Base-by-base conservation (phyloP, 139 green algal genomes). In the Chlorella sorokiniana region DNA sequence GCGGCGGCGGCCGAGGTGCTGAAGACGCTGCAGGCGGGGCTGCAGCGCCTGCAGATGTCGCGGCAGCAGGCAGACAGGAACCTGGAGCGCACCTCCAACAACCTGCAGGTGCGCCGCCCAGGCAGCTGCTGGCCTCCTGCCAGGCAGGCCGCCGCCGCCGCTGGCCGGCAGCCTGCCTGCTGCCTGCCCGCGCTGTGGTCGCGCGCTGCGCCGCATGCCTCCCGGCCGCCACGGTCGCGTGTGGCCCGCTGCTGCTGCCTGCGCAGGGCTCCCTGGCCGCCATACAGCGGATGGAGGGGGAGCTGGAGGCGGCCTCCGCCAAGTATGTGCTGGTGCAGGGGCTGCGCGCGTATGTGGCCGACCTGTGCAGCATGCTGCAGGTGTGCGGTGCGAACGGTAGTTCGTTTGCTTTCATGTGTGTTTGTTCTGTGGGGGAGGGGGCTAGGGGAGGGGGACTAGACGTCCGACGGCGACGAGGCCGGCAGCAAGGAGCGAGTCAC, bases 361-460 rank as follows among this genome's bases (percentile, higher is more conserved):
- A 97, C 85, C 86, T 98, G 52, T 97, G 92, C 41, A 92, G 92
- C 69, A 96, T 95, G 89, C 82, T 97, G 14, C 86, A 92, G 87
- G 90, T 69, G 73, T n/a, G 27, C 16, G 20, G 27, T 16, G 31
- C 3, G 8, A 8, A 38, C 20, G 69, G 25, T 18, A 10, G 45
- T 8, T n/a, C n/a, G n/a, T n/a, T n/a, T n/a, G n/a, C n/a, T n/a
- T n/a, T n/a, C n/a, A n/a, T n/a, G n/a, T n/a, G n/a, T n/a, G n/a
- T n/a, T n/a, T n/a, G 11, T 27, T 65, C 9, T n/a, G 73, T 33
- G 33, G 52, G 1, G 33, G 9, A 52, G 35, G 73, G 52, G 52
- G 16, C 27, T 16, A 33, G 51, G 35, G 22, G 31, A 33, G 52
- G 29, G 45, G 14, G 51, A 45, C n/a, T 65, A 27, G 42, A 61